phyloP scores from a whole-genome alignment of 176 grass and related monocot genomes.

The Avena atlantica region DNA sequence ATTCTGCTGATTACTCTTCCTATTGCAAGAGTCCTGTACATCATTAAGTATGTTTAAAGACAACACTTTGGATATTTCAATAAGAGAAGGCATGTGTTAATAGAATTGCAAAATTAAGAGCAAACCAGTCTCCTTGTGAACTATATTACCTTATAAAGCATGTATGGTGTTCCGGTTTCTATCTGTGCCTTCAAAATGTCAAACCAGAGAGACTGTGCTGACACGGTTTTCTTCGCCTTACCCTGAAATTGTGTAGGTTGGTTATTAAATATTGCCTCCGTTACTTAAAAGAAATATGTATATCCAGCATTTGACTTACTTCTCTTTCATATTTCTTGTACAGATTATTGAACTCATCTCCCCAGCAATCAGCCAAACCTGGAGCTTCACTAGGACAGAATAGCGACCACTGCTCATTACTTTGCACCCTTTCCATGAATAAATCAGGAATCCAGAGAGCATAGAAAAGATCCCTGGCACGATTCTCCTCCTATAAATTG shows the following conservation, averaged over 20 bases:
- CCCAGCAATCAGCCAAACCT: conserved; percentile 91
- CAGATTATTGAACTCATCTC: conserved; percentile 71
- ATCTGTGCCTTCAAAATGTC: conserved; percentile 83
- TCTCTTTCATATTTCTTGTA: conserved; percentile 81
- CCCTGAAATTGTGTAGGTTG: conserved; percentile 43
- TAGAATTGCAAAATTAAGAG: not conserved
- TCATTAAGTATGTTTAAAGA: conserved; percentile 19
- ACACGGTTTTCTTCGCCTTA: conserved; percentile 74
- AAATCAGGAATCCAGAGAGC: conserved; percentile 93
- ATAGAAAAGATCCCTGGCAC: conserved; percentile 90
- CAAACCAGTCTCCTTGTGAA: not conserved
- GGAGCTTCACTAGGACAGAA: conserved; percentile 98
- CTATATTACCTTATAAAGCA: conserved; percentile 75
- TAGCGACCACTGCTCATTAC: conserved; percentile 75
- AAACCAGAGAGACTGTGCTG: conserved; percentile 80
- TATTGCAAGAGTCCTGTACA: conserved; percentile 73
- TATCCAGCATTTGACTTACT: conserved; percentile 46
- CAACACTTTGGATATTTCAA: not conserved
- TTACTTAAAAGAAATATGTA: not conserved
- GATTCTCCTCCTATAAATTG: conserved; percentile 79
- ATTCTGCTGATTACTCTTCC: conserved; percentile 85
- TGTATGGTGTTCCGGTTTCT: conserved; percentile 86
- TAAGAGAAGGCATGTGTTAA: not conserved
- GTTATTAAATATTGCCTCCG: not conserved
- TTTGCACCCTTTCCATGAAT: conserved; percentile 89